Percentiles rank a stretch among this genome's conserved stretches.
These are phyloP conservation scores for Tricholoma saponaceum DNA, from an alignment of 768 basidiomycete species.

Conservation along the genomic window DNA sequence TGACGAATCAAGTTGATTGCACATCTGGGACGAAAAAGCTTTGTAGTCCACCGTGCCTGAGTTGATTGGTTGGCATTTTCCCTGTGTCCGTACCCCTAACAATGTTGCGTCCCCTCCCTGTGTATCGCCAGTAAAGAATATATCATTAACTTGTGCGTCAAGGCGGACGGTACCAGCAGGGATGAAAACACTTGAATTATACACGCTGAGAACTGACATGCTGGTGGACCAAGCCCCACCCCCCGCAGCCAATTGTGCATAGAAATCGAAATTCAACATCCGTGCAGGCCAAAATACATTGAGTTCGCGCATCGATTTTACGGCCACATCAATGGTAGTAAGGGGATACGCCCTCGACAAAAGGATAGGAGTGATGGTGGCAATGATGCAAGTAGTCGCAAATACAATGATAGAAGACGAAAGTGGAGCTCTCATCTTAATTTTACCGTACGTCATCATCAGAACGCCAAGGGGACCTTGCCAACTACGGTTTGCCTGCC, in stretches of 20 bases:
- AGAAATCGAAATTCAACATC: background rate
- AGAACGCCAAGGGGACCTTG: background rate
- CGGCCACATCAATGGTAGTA: background rate
- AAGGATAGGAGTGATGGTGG: background rate
- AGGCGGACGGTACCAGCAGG: background rate
- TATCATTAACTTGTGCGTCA: background rate
- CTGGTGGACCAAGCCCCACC: background rate
- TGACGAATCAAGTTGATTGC: background rate
- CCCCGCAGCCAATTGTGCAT: background rate
- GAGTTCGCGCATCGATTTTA: background rate
- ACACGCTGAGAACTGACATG: background rate
- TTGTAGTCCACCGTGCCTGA: background rate
- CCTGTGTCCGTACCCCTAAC: background rate
- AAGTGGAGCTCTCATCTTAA: background rate
- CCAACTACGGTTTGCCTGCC: background rate
- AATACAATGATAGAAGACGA: background rate
- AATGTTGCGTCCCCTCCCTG: background rate
- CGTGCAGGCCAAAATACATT: background rate
- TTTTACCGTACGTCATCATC: background rate
- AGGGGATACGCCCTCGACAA: background rate
- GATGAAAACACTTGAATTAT: background rate
- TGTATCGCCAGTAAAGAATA: background rate
- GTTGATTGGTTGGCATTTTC: background rate
- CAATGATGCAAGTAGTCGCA: background rate
- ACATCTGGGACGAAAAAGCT: background rate